Conservation (phyloP, 1,284 basidiomycete species). For the Microbotryomycetes sp. region DNA sequence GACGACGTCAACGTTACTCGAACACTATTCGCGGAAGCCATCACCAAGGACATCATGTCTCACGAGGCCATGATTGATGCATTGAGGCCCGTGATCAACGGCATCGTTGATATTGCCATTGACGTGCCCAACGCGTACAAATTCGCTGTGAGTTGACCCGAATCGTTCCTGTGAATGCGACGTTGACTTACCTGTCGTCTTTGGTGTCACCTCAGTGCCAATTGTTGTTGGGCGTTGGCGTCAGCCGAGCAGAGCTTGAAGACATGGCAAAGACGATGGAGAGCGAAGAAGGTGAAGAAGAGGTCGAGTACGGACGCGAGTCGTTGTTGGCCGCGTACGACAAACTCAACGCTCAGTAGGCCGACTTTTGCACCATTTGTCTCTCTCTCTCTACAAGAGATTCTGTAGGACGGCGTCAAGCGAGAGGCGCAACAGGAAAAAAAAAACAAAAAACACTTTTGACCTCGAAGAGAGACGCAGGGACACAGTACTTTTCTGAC, state of each 20-base stretch:
- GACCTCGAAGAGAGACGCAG: too few relatives aligned
- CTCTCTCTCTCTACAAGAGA: too few relatives aligned
- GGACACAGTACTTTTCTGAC: too few relatives aligned
- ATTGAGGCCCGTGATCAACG: conserved; percentile 25
- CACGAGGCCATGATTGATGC: conserved; percentile 21
- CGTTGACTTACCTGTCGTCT: background rate
- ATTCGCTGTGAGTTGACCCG: conserved; percentile 5
- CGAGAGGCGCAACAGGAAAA: too few relatives aligned
- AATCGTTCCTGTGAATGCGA: background rate
- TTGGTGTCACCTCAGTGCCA: background rate
- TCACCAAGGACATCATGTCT: conserved; percentile 53
- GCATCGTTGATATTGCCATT: conserved; percentile 26
- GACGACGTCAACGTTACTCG: conserved; percentile 59
- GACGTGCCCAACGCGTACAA: conserved; percentile 25
- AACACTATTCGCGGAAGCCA: conserved; percentile 39
- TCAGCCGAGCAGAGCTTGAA: conserved; percentile 26
- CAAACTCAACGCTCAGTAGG: conserved; percentile 7
- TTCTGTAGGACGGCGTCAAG: too few relatives aligned
- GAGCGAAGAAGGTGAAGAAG: conserved; percentile 35
- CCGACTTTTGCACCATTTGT: too few relatives aligned
- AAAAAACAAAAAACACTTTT: too few relatives aligned
- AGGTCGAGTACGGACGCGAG: conserved; percentile 31
- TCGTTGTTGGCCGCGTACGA: conserved; percentile 27
- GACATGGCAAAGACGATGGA: conserved; percentile 32
- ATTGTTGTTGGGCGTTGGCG: conserved; percentile 18